Evolutionary conservation across 257 asterid species (phyloP), one percentile per base, ranked within the genome.

Genomic region (Voacanga thouarsii): DNA sequence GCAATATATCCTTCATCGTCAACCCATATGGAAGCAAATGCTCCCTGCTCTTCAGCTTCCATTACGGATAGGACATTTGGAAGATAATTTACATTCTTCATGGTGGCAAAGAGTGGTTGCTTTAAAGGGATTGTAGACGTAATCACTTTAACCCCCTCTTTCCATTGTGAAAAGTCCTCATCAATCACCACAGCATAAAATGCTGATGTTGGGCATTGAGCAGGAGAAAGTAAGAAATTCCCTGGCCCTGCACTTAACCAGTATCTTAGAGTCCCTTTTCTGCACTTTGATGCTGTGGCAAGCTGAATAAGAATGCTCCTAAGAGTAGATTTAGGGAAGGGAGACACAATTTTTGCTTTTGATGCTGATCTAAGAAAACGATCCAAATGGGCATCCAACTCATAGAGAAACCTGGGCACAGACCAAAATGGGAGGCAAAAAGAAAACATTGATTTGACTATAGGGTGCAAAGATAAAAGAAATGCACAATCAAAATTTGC

Each of bases 171-270:
- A 77, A 94, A 80, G 73, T 86, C 61, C 10, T 89, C 93, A 10
- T 92, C 89, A 33, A 91, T 89, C 82, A 91, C 97, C 8, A 92
- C 92, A 11, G 97, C 95, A 6, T 92, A 94, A 88, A 94, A 94
- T 49, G 98, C 98, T 4, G 97, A 77, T 12, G 85, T 82, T 0
- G 89, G 84, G 87, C 97, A 89, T 12, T 89, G 89, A 10, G 87
- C 77, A 6, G 97, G 94, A 19, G 97, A 87, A 74, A 94, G 91
- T n/a, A 86, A 68, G 90, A 92, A 91, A 87, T 94, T 89, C 4
- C 97, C 97, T 0, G 97, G 97, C 19, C 98, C 98, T 2, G 94
- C 91, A 72, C 95, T 92, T 53, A 94, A 61, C 97, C 97, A 92
- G 84, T 85, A 92, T 79, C 97, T 77, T 30, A 94, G 87, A 43